Conservation (phyloP, 2,329 filamentous ascomycete species). For the Ambrosiella cleistominuta region DNA sequence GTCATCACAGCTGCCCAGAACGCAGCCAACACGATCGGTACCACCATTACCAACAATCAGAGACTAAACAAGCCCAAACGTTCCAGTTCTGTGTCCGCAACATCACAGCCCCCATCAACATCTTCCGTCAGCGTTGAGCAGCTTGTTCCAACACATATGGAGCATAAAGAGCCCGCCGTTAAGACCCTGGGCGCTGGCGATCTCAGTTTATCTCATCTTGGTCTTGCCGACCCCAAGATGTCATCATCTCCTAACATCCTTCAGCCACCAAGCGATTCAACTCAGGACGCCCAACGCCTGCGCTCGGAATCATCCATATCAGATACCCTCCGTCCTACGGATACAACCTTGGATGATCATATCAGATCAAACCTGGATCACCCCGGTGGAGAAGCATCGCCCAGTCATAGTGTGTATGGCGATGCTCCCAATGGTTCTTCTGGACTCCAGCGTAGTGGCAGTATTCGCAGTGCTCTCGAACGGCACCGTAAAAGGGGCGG, state of each 20-base stretch:
- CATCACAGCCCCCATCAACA: conserved; percentile 19
- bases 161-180: conserved; percentile 56
- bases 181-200: conserved; percentile 82
- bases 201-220: conserved; percentile 74
- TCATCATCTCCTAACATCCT: neutral
- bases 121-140: conserved; percentile 7
- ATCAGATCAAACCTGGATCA: conserved; percentile 15
- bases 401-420: neutral
- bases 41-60: conserved; percentile 49
- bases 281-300: conserved; percentile 19
- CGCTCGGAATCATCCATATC: conserved; percentile 43
- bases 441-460: conserved; percentile 45
- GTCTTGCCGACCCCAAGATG: conserved; percentile 42
- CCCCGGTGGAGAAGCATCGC: neutral
- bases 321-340: conserved; percentile 22
- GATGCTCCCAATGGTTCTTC: conserved; percentile 8
- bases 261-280: neutral
- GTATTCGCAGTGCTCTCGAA: conserved; percentile 44
- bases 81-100: conserved; percentile 17
- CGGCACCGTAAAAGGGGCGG: conserved; percentile 64
- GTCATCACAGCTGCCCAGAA: conserved; percentile 87
- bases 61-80: conserved; percentile 24
- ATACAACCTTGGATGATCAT: conserved; percentile 21
- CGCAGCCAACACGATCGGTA: conserved; percentile 61
- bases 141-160: conserved; percentile 19